phyloP scores from a whole-genome alignment of 1,284 basidiomycete species.

The Rhodotorula sp. region DNA sequence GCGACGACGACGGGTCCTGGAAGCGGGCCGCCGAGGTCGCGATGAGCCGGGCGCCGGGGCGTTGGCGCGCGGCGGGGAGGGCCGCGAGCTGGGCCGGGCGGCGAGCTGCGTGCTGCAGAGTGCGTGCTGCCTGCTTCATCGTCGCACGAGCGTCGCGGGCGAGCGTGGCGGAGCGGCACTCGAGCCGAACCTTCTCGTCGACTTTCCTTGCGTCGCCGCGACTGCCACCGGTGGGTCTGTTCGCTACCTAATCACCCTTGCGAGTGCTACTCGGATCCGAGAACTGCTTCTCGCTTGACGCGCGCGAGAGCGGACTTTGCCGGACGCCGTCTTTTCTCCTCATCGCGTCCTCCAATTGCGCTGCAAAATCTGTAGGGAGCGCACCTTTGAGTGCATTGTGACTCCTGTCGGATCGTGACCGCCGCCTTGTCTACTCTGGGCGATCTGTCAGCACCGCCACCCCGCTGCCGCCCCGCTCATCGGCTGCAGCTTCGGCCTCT shows the following conservation, averaged over 20 bases:
- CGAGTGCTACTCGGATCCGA: not conserved
- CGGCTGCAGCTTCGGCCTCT: not conserved
- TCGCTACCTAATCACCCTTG: not conserved
- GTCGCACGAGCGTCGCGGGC: not conserved
- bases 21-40: conserved; percentile 1
- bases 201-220: not conserved
- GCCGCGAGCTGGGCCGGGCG: not conserved
- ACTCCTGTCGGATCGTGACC: too few relatives aligned
- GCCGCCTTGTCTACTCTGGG: too few relatives aligned
- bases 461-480: too few relatives aligned
- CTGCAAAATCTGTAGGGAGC: too few relatives aligned
- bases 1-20: conserved; percentile 10
- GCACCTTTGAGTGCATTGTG: too few relatives aligned
- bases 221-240: not conserved
- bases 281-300: not conserved
- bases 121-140: conserved; percentile 30
- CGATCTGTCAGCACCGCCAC: not conserved
- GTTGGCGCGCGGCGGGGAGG: not conserved
- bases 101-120: conserved; percentile 3
- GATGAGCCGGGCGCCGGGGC: not conserved
- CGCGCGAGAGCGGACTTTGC: too few relatives aligned
- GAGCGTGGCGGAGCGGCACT: not conserved
- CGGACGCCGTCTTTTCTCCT: too few relatives aligned
- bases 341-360: too few relatives aligned
- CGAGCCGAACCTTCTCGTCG: not conserved